Conservation (phyloP, 2,329 filamentous ascomycete species). For the Arthrobotrys entomopaga region DNA sequence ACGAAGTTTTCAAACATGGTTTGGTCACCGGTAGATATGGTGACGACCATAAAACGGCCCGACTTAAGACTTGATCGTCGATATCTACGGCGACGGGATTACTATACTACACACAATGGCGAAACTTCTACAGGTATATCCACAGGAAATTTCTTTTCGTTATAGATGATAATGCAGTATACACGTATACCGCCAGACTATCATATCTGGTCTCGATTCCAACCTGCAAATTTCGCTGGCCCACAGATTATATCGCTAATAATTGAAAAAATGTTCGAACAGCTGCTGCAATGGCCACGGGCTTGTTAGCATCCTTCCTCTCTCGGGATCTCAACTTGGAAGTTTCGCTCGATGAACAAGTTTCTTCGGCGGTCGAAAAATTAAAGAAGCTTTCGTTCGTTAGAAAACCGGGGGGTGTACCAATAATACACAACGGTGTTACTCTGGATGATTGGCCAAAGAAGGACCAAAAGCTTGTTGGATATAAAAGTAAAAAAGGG, state of each 20-base stretch:
- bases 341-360: background rate
- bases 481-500: background rate
- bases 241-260: too few relatives aligned
- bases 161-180: too few relatives aligned
- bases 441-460: conserved; percentile 15
- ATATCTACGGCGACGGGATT: background rate
- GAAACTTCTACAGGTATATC: too few relatives aligned
- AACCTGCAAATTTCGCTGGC: too few relatives aligned
- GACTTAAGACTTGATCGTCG: background rate
- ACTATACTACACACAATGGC: background rate
- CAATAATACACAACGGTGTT: conserved; percentile 28
- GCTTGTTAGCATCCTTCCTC: conserved; percentile 7
- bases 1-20: background rate
- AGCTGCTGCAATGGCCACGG: background rate
- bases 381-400: conserved; percentile 7
- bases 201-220: too few relatives aligned
- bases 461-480: background rate
- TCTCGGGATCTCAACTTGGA: background rate
- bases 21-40: background rate
- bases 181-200: too few relatives aligned
- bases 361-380: background rate
- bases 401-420: conserved; percentile 1
- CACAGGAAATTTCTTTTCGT: too few relatives aligned
- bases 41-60: background rate
- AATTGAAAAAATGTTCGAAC: too few relatives aligned